phyloP scores from a whole-genome alignment of 2,329 filamentous ascomycete species.

The Penicillium aurantiogriseum region DNA sequence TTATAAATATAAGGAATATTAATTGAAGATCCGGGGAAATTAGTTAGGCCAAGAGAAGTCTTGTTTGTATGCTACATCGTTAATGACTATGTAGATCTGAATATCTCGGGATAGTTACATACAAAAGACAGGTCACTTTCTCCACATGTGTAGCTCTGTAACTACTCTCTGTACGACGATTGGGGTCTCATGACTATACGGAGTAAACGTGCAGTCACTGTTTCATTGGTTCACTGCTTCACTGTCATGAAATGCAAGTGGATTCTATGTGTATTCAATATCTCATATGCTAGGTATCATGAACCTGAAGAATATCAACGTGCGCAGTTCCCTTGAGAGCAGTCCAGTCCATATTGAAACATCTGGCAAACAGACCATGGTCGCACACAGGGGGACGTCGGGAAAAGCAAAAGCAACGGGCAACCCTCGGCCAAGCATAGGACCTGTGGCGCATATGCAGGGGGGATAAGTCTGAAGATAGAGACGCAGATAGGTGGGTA shows the following conservation, averaged over 20 bases:
- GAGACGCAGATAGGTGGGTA: not conserved
- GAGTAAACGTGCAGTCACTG: not conserved
- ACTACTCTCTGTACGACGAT: not conserved
- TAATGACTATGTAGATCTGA: not conserved
- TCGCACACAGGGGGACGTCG: slow-evolving; percentile 1
- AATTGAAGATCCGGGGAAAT: slow-evolving; percentile 22
- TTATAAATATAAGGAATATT: not conserved
- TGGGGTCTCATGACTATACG: not conserved
- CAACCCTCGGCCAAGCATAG: not conserved
- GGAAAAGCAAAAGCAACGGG: not conserved
- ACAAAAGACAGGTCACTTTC: not conserved
- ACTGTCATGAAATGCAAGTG: not conserved
- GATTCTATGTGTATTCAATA: not conserved
- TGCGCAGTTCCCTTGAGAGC: not conserved
- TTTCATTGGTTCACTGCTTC: not conserved
- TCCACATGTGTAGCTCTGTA: not conserved
- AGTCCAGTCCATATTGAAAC: slow-evolving; percentile 12
- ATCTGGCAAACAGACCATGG: slow-evolving; percentile 8
- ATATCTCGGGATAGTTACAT: not conserved
- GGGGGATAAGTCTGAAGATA: not conserved
- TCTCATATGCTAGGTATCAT: not conserved
- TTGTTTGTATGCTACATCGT: not conserved
- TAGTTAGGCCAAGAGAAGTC: not conserved
- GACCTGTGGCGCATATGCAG: slow-evolving; percentile 14
- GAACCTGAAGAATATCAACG: not conserved